phyloP scores from a whole-genome alignment of 768 basidiomycete genomes.

The Suillus occidentalis region DNA sequence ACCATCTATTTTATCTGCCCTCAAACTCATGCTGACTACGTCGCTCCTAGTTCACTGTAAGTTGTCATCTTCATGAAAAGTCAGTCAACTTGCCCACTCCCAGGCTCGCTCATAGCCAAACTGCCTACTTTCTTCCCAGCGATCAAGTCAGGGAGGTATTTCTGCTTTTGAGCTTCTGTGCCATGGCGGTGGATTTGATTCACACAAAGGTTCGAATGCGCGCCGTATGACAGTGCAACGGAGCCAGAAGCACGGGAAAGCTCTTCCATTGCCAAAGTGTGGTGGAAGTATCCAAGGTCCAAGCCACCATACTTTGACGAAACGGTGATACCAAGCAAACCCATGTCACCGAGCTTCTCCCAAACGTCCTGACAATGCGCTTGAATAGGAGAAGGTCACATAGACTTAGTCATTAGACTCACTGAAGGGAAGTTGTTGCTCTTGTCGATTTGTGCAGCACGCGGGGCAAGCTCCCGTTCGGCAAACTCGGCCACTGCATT shows the following conservation, averaged over 20 bases:
- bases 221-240: conserved; percentile 89
- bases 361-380: conserved; percentile 64
- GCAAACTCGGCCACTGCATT: conserved; percentile 79
- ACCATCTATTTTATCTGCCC: conserved; percentile 73
- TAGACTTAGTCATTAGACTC: conserved; percentile 19
- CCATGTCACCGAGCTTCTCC: conserved; percentile 91
- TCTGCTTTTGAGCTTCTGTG: conserved; percentile 73
- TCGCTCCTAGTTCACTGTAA: conserved; percentile 53
- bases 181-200: conserved; percentile 87
- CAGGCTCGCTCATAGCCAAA: conserved; percentile 93
- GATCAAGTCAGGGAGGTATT: conserved; percentile 81
- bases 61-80: conserved; percentile 8
- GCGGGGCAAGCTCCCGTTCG: conserved; percentile 78
- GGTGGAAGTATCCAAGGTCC: conserved; percentile 80
- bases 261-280: conserved; percentile 94
- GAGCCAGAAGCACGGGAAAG: conserved; percentile 89
- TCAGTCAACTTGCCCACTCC: conserved; percentile 54
- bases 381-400: conserved; percentile 8
- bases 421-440: conserved; percentile 81
- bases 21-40: conserved; percentile 91
- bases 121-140: conserved; percentile 83
- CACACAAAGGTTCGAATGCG: conserved; percentile 87
- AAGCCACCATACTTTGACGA: conserved; percentile 81
- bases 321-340: conserved; percentile 85
- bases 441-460: conserved; percentile 78